phyloP scores from a whole-genome alignment of 176 grass and related monocot genomes.

The Raddia guianensis region DNA sequence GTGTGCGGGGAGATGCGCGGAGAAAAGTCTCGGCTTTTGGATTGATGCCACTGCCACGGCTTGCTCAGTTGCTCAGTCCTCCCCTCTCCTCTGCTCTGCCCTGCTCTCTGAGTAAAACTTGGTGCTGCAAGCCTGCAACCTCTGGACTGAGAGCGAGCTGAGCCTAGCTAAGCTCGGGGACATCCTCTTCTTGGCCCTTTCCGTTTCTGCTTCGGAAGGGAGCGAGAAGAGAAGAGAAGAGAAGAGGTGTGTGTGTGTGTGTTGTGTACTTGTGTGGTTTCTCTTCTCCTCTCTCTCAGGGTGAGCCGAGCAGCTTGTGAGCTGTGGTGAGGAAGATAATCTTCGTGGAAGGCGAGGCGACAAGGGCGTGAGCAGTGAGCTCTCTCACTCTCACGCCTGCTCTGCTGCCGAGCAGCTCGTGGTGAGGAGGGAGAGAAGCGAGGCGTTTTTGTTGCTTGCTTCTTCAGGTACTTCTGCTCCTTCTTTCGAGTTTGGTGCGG shows the following conservation, averaged over 20 bases:
- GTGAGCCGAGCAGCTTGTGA: neutral
- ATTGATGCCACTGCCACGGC: neutral
- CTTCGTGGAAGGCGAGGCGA: slow-evolving; percentile 44
- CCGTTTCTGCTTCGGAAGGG: slow-evolving; percentile 33
- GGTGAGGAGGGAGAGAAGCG: neutral
- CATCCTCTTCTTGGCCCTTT: slow-evolving; percentile 12
- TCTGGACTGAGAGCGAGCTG: neutral
- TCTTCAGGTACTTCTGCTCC: slow-evolving; percentile 27
- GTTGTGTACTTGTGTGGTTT: neutral
- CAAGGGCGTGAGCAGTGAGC: slow-evolving; percentile 12
- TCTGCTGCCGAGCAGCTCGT: neutral
- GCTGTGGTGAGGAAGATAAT: slow-evolving; percentile 5
- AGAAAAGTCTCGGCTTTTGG: slow-evolving; percentile 40
- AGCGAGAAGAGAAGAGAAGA: no score
- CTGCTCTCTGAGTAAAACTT: slow-evolving; percentile 40
- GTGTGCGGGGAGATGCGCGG: slow-evolving; percentile 26
- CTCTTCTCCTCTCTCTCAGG: neutral
- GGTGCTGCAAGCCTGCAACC: neutral
- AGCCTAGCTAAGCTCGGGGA: slow-evolving; percentile 18
- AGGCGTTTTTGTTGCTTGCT: slow-evolving; percentile 27
- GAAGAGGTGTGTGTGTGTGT: no score
- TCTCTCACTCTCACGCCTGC: neutral
- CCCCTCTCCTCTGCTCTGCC: neutral
- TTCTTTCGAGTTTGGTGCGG: neutral
- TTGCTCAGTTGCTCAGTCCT: no score